These are phyloP conservation scores for Gossypium bickii DNA, from an alignment of 345 rosid genomes.

Conservation along the genomic window DNA sequence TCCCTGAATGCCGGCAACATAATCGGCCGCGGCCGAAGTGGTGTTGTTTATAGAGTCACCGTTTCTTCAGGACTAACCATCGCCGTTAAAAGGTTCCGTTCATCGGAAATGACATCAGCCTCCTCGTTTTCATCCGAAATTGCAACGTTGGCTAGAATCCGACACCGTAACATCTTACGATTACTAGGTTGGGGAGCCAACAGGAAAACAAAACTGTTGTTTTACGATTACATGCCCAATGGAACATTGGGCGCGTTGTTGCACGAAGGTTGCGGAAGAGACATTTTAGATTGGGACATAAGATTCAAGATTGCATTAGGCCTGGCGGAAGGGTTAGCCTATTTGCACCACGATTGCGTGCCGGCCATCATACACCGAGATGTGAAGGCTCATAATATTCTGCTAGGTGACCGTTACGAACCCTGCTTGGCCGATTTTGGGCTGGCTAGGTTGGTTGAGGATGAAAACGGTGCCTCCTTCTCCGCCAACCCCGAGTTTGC, in stretches of 20 bases:
- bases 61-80: constrained; percentile 50
- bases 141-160: constrained; percentile 60
- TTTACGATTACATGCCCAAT: constrained; percentile 66
- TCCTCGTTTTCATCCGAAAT: constrained; percentile 77
- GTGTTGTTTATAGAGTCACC: constrained; percentile 63
- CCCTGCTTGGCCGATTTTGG: constrained; percentile 89
- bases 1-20: constrained; percentile 54
- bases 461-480: constrained; percentile 36
- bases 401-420: constrained; percentile 61
- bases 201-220: constrained; percentile 54
- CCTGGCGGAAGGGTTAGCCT: constrained; percentile 74
- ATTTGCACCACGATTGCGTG: constrained; percentile 80
- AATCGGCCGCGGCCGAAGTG: constrained; percentile 73
- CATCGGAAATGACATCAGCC: constrained; percentile 40
- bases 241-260: constrained; percentile 60
- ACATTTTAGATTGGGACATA: constrained; percentile 55
- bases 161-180: constrained; percentile 86
- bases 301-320: constrained; percentile 68
- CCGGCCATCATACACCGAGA: constrained; percentile 86
- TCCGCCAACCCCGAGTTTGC: constrained; percentile 58
- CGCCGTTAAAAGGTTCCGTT: constrained; percentile 68
- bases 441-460: constrained; percentile 61
- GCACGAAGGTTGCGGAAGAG: constrained; percentile 40
- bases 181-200: constrained; percentile 82
- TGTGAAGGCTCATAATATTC: constrained; percentile 68